Conservation (phyloP, 805 yeast species). For the Myxozyma kluyveri region DNA sequence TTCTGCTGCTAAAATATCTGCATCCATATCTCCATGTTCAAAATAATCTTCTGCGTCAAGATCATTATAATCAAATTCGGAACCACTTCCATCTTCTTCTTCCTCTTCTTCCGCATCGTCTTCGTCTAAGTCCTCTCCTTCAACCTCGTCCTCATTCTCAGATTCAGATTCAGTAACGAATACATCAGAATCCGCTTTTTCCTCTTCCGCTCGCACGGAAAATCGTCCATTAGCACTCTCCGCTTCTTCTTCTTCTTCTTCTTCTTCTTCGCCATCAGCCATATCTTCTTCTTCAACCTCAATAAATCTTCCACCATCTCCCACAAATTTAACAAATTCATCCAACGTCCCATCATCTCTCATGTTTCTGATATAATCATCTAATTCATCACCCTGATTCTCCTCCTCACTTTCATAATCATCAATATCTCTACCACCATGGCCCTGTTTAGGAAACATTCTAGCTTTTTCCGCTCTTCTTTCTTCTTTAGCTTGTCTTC, state of each 20-base stretch:
- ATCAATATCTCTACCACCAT: not conserved
- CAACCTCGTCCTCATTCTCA: slow-evolving; percentile 6
- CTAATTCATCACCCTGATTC: slow-evolving; percentile 14
- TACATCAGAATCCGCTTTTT: slow-evolving; percentile 4
- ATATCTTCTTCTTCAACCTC: not conserved
- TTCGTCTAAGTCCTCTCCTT: slow-evolving; percentile 21
- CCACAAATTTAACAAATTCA: not conserved
- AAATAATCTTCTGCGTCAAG: slow-evolving; percentile 10
- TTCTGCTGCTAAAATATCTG: slow-evolving; percentile 21
- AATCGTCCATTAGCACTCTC: not conserved
- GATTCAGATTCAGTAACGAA: not conserved
- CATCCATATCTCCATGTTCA: slow-evolving; percentile 14
- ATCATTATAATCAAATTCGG: slow-evolving; percentile 13
- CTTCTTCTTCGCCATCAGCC: slow-evolving; percentile 1
- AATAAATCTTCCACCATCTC: slow-evolving; percentile 2
- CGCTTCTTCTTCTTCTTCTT: slow-evolving; percentile 4
- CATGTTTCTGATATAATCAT: slow-evolving; percentile 27
- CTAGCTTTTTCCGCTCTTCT: not conserved
- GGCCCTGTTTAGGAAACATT: not conserved
- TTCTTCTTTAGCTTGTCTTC: not conserved
- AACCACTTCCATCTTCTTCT: slow-evolving; percentile 8
- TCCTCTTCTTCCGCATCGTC: slow-evolving; percentile 30
- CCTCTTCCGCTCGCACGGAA: slow-evolving; percentile 1
- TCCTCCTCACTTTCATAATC: slow-evolving; percentile 1
- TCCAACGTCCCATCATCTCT: slow-evolving; percentile 30